Conservation (phyloP, 176 grass and related monocot species). For the Thinopyrum elongatum region DNA sequence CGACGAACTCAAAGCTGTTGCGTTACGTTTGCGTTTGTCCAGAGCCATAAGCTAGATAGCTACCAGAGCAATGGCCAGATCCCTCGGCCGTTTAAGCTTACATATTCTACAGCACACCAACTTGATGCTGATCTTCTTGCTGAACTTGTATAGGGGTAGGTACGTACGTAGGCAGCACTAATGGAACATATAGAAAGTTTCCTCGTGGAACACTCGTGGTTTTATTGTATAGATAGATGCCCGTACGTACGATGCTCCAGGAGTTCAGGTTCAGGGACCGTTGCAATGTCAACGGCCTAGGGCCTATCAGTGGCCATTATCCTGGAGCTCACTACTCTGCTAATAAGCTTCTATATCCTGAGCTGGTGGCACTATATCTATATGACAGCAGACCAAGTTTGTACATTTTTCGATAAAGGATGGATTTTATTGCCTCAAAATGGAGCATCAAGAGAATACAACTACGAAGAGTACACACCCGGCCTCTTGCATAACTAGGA, state of each 20-base stretch:
- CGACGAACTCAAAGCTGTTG: background rate
- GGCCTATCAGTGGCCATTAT: background rate
- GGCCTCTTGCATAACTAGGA: no score
- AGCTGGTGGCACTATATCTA: background rate
- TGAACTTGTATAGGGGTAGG: background rate
- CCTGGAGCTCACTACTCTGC: conserved; percentile 9
- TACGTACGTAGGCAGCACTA: no score
- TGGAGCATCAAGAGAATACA: no score
- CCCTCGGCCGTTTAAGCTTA: background rate
- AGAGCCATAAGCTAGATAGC: background rate
- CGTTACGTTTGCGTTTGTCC: background rate
- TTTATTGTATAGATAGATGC: background rate
- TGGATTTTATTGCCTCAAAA: no score
- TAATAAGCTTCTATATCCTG: background rate
- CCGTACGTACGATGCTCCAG: background rate
- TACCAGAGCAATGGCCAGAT: background rate
- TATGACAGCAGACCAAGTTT: background rate
- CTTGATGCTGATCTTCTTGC: background rate
- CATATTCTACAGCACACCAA: background rate
- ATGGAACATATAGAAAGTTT: no score
- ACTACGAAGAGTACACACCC: no score
- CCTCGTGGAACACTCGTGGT: background rate
- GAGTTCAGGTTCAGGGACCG: background rate
- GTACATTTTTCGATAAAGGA: no score
- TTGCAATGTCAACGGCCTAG: conserved; percentile 28